A percentile compares a stretch with the other conserved stretches of the same genome.
Evolutionary conservation across 2,329 filamentous ascomycete genomes (phyloP).

Genomic region (Epichloe bromicola): DNA sequence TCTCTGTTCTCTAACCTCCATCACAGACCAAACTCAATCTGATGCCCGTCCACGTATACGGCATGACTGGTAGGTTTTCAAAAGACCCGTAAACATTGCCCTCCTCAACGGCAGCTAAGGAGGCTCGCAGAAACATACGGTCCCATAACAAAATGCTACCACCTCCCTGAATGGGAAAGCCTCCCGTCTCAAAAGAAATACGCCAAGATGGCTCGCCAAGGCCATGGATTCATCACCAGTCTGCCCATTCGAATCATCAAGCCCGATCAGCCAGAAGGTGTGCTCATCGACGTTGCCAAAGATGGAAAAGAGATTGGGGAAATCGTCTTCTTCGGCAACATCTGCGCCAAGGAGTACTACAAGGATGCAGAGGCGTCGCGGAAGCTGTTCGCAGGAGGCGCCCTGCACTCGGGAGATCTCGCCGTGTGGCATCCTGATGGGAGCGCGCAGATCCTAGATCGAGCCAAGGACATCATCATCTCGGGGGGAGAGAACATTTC

Average conservation of each 20-base stretch:
- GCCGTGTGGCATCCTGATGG: slow-evolving; percentile 91
- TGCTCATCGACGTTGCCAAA: slow-evolving; percentile 31
- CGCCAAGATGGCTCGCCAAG: slow-evolving; percentile 82
- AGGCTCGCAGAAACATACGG: slow-evolving; percentile 65
- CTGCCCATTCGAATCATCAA: slow-evolving; percentile 74
- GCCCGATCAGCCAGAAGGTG: slow-evolving; percentile 54
- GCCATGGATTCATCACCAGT: slow-evolving; percentile 78
- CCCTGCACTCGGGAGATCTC: slow-evolving; percentile 78
- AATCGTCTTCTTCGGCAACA: slow-evolving; percentile 78
- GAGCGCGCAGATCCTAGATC: slow-evolving; percentile 80
- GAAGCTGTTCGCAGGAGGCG: slow-evolving; percentile 79
- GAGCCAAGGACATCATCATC: slow-evolving; percentile 97
- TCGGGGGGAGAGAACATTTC: slow-evolving; percentile 96
- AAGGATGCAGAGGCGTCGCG: slow-evolving; percentile 76
- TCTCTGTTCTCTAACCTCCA: neutral
- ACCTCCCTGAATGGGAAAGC: slow-evolving; percentile 71
- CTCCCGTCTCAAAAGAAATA: slow-evolving; percentile 68
- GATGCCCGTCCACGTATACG: slow-evolving; percentile 86
- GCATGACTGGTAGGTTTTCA: slow-evolving; percentile 38
- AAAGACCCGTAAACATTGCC: too few species aligned
- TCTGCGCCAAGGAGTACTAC: slow-evolving; percentile 84
- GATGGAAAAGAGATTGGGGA: slow-evolving; percentile 39
- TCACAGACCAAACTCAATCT: slow-evolving; percentile 53
- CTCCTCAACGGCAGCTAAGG: neutral
- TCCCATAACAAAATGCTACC: slow-evolving; percentile 87